Conservation (phyloP, 768 basidiomycete species). For the Mycena amicta region DNA sequence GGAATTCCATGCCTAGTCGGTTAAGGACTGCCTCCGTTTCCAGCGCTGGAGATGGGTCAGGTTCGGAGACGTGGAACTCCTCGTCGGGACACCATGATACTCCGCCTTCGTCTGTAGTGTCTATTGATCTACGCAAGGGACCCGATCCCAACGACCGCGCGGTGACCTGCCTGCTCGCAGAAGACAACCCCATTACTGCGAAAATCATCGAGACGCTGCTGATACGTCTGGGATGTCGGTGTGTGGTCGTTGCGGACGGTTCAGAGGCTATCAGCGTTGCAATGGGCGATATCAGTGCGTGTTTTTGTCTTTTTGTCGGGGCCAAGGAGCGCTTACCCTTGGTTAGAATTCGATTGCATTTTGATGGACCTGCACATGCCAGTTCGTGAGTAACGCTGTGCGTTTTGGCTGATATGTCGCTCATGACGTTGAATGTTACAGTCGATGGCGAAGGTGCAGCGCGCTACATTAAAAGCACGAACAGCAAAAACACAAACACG, state of each 20-base stretch:
- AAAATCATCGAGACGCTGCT: constrained; percentile 97
- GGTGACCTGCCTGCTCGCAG: constrained; percentile 93
- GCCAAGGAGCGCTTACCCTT: constrained; percentile 27
- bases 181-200: constrained; percentile 97
- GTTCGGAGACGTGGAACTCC: constrained; percentile 73
- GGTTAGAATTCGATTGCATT: constrained; percentile 89
- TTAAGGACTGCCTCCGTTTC: constrained; percentile 85
- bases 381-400: constrained; percentile 59
- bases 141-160: constrained; percentile 82
- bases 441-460: constrained; percentile 97
- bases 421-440: constrained; percentile 28
- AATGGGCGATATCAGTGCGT: constrained; percentile 95
- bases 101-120: constrained; percentile 84
- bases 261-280: constrained; percentile 97
- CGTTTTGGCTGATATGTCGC: not conserved
- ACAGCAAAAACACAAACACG: constrained; percentile 90
- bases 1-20: constrained; percentile 85
- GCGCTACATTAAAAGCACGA: constrained; percentile 94
- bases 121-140: constrained; percentile 75
- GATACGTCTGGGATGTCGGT: constrained; percentile 91
- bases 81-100: constrained; percentile 64
- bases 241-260: constrained; percentile 94
- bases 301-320: constrained; percentile 8
- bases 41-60: constrained; percentile 76
- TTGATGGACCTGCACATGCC: constrained; percentile 97